Conservation (phyloP, 1,284 basidiomycete genomes). For the Puccinia hordei region DNA sequence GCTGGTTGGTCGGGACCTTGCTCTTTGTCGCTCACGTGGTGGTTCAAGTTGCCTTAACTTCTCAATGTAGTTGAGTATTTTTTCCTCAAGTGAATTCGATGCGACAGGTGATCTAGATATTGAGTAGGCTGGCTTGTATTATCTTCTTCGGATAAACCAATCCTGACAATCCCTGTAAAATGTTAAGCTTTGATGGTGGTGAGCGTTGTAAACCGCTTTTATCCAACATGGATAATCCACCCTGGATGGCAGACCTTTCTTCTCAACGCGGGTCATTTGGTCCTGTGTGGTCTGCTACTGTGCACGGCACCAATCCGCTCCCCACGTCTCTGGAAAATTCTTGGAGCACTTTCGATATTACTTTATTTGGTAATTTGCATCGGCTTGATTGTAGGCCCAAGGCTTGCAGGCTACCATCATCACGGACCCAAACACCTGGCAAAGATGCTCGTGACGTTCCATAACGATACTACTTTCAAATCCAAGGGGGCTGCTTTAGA, state of each 20-base stretch:
- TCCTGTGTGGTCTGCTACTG: constrained; percentile 22
- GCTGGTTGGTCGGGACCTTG: constrained; percentile 43
- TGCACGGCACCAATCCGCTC: constrained; percentile 40
- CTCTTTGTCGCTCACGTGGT: constrained; percentile 48
- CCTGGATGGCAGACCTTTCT: constrained; percentile 42
- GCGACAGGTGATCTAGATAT: no score
- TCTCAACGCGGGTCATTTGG: constrained; percentile 31
- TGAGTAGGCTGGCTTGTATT: no score
- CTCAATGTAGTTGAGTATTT: constrained; percentile 48
- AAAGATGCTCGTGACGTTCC: constrained; percentile 18
- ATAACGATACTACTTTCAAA: constrained; percentile 39
- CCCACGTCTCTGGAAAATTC: constrained; percentile 37
- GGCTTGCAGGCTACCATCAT: constrained; percentile 8
- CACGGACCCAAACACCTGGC: constrained; percentile 2
- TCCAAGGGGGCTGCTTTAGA: constrained; percentile 12
- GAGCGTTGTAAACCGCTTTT: constrained; percentile 17
- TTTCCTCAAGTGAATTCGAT: no score
- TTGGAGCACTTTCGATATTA: constrained; percentile 28
- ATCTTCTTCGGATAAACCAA: no score
- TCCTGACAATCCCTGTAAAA: no score
- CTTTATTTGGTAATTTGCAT: constrained; percentile 36
- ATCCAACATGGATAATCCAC: constrained; percentile 14
- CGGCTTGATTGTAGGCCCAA: constrained; percentile 25
- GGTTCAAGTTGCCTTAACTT: constrained; percentile 46
- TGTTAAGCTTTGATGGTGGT: constrained; percentile 40